phyloP scores from a whole-genome alignment of 192 early-diverging fungal genomes.

The Rhizoclosmatium globosum region DNA sequence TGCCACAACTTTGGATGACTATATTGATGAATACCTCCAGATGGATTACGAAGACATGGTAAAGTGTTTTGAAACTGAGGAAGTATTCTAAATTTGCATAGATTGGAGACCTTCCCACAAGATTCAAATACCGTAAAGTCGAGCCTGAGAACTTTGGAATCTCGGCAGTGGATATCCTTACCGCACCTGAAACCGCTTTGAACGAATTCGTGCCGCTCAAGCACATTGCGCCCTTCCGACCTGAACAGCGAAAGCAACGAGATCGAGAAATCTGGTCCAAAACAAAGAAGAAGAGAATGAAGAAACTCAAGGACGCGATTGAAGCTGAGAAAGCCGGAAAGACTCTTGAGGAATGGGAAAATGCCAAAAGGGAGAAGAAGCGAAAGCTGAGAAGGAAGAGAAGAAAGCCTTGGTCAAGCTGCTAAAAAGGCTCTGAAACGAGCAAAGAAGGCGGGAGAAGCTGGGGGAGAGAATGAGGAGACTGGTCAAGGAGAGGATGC shows the following conservation, averaged over 20 bases:
- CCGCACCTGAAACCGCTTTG: slow-evolving; percentile 89
- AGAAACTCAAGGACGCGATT: slow-evolving; percentile 34
- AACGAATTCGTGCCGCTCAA: slow-evolving; percentile 88
- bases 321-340: slow-evolving; percentile 30
- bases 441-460: slow-evolving; percentile 9
- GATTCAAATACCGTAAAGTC: slow-evolving; percentile 94
- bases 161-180: slow-evolving; percentile 83
- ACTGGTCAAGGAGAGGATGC: neutral
- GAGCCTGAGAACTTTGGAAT: slow-evolving; percentile 80
- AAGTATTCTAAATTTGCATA: slow-evolving; percentile 17
- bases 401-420: slow-evolving; percentile 19
- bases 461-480: slow-evolving; percentile 16
- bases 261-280: slow-evolving; percentile 53
- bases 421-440: slow-evolving; percentile 12
- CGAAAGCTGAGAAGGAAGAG: slow-evolving; percentile 23
- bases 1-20: slow-evolving; percentile 62
- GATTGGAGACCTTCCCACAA: slow-evolving; percentile 82
- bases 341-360: slow-evolving; percentile 31
- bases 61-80: neutral
- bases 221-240: slow-evolving; percentile 81
- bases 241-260: slow-evolving; percentile 48
- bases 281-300: slow-evolving; percentile 38
- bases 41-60: slow-evolving; percentile 94
- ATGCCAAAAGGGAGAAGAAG: slow-evolving; percentile 38
- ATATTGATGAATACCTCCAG: slow-evolving; percentile 91